Evolutionary conservation across 2,329 filamentous ascomycete genomes (phyloP).

Genomic region (Penicillium fuscoglaucum): DNA sequence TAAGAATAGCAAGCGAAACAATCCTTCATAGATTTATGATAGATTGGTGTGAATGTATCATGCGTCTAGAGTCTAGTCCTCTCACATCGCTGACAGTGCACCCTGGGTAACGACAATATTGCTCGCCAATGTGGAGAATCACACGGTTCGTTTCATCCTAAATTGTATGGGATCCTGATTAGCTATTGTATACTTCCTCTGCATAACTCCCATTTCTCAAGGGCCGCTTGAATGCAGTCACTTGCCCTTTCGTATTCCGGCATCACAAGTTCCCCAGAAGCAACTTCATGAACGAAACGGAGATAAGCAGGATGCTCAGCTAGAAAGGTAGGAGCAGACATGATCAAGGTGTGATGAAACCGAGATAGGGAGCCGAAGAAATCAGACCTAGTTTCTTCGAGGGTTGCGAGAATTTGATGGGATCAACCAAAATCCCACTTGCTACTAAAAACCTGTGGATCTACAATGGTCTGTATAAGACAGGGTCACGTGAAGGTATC

Average conservation of each 20-base stretch:
- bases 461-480: not conserved
- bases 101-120: not conserved
- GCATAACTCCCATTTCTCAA: not conserved
- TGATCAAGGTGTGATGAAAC: not conserved
- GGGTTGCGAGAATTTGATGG: not conserved
- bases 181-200: not conserved
- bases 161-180: not conserved
- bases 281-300: not conserved
- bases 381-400: not conserved
- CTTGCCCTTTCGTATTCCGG: not conserved
- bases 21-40: not conserved
- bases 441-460: not conserved
- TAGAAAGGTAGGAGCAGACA: not conserved
- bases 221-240: not conserved
- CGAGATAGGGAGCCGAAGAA: not conserved
- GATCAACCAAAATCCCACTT: not conserved
- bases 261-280: not conserved
- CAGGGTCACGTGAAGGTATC: constrained; percentile 3
- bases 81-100: not conserved
- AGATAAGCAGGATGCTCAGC: not conserved
- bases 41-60: not conserved
- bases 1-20: not conserved
- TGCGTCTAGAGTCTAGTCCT: not conserved
- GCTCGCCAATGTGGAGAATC: not conserved
- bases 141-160: not conserved